Percentiles rank a stretch among this genome's conserved stretches.
Conservation (phyloP, 805 yeast genomes). For the Ogataea pilisensis region DNA sequence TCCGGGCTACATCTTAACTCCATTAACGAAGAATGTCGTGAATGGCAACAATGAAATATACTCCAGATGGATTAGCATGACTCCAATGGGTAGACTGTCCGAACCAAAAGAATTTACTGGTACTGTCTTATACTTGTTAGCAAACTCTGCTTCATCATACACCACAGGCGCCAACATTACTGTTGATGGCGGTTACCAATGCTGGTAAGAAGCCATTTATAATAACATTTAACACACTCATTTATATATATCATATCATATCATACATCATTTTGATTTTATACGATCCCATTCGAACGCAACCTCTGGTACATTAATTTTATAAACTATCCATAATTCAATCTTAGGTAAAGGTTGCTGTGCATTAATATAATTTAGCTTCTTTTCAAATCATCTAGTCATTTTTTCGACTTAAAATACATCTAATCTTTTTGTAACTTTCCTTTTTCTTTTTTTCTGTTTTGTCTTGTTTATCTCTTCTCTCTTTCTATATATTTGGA, state of each 20-base stretch:
- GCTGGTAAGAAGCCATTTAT: constrained; percentile 52
- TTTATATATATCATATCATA: not conserved
- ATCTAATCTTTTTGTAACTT: too few species aligned
- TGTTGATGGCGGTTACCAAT: constrained; percentile 84
- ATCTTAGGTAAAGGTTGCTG: too few species aligned
- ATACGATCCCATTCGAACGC: too few species aligned
- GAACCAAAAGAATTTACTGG: constrained; percentile 83
- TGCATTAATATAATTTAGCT: too few species aligned
- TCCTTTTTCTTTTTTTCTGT: too few species aligned
- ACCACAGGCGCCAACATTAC: constrained; percentile 81
- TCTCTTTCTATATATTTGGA: too few species aligned
- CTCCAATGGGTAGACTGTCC: constrained; percentile 81
- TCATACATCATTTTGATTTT: too few species aligned
- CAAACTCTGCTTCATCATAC: constrained; percentile 66
- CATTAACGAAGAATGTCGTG: constrained; percentile 69
- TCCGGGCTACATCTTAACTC: constrained; percentile 80
- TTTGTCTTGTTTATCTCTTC: too few species aligned
- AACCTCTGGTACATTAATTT: too few species aligned
- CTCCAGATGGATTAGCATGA: constrained; percentile 65
- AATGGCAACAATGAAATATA: constrained; percentile 56
- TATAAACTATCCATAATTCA: too few species aligned
- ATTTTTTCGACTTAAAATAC: too few species aligned
- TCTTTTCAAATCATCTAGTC: too few species aligned
- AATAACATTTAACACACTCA: not conserved
- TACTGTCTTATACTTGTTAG: constrained; percentile 66